phyloP scores from a whole-genome alignment of 1,139 yeast species.

The Hansenula lynferdii region DNA sequence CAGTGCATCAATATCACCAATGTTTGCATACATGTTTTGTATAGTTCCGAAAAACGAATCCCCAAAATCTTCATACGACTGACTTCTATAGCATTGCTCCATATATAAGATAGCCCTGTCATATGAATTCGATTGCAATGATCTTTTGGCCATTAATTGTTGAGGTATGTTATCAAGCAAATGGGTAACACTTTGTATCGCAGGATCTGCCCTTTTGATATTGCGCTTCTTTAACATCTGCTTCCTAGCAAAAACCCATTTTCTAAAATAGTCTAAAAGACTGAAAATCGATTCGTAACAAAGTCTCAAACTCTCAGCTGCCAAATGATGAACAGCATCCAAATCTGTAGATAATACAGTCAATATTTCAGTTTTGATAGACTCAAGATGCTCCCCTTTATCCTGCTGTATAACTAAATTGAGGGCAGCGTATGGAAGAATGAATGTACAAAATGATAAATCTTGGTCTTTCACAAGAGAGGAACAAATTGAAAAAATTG shows the following conservation, averaged over 20 bases:
- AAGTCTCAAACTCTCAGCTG: conserved; percentile 52
- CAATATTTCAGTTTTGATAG: conserved; percentile 53
- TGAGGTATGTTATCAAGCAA: conserved; percentile 50
- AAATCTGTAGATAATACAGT: conserved; percentile 48
- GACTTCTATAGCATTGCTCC: conserved; percentile 65
- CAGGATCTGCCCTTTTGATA: conserved; percentile 15
- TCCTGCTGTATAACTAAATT: conserved; percentile 46
- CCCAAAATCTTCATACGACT: conserved; percentile 27
- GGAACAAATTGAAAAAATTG: conserved; percentile 61
- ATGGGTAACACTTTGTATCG: conserved; percentile 28
- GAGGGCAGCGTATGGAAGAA: conserved; percentile 77
- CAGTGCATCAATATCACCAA: conserved; percentile 86
- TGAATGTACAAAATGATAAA: conserved; percentile 58
- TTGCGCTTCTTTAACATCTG: conserved; percentile 23
- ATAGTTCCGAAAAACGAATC: conserved; percentile 46
- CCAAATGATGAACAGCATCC: conserved; percentile 43
- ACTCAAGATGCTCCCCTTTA: conserved; percentile 40
- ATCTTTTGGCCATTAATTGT: conserved; percentile 66
- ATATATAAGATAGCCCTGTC: conserved; percentile 87
- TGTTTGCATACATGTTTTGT: conserved; percentile 77
- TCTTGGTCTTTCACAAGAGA: conserved; percentile 71
- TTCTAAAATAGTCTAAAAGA: conserved; percentile 77
- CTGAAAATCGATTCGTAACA: conserved; percentile 73
- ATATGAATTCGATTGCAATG: conserved; percentile 79
- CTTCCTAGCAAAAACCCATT: conserved; percentile 48